Conservation (phyloP, 352 stramenopile genomes). For the Globisporangium heterothallicum region DNA sequence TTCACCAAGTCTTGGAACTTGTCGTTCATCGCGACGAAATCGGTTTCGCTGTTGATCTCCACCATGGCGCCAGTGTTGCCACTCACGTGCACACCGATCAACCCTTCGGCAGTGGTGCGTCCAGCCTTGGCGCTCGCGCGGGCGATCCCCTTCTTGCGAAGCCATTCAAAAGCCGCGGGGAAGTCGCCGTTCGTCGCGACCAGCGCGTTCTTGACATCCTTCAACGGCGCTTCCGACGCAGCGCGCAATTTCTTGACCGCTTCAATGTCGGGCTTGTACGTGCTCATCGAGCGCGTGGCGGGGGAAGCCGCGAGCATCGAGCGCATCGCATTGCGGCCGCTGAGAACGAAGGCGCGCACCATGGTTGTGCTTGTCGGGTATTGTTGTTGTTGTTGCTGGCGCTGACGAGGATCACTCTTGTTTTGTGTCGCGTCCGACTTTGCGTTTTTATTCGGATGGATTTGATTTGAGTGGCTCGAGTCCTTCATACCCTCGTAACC, state of each 20-base stretch:
- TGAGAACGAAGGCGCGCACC: constrained; percentile 11
- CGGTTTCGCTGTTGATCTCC: constrained; percentile 93
- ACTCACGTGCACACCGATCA: constrained; percentile 68
- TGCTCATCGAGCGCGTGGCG: constrained; percentile 36
- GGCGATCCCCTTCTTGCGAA: constrained; percentile 86
- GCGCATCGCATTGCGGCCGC: constrained; percentile 7
- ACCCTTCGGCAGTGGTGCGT: constrained; percentile 70
- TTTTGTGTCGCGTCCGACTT: too few relatives aligned
- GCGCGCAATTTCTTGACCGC: constrained; percentile 87
- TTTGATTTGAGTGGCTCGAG: background rate
- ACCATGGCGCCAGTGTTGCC: constrained; percentile 84
- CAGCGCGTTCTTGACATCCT: constrained; percentile 88
- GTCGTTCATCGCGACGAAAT: constrained; percentile 93
- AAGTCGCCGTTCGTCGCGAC: constrained; percentile 77
- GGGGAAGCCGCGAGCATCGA: constrained; percentile 7
- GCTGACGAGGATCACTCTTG: background rate
- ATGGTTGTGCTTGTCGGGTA: too few relatives aligned
- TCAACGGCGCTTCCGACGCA: constrained; percentile 81
- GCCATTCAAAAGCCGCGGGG: constrained; percentile 80
- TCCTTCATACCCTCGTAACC: background rate
- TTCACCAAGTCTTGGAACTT: constrained; percentile 82
- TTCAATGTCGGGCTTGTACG: constrained; percentile 80
- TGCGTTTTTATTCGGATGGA: background rate
- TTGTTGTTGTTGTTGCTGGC: background rate
- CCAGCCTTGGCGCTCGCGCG: constrained; percentile 74